Base-by-base conservation (phyloP, 2,329 filamentous ascomycete species). In the Hypoxylon sp. region DNA sequence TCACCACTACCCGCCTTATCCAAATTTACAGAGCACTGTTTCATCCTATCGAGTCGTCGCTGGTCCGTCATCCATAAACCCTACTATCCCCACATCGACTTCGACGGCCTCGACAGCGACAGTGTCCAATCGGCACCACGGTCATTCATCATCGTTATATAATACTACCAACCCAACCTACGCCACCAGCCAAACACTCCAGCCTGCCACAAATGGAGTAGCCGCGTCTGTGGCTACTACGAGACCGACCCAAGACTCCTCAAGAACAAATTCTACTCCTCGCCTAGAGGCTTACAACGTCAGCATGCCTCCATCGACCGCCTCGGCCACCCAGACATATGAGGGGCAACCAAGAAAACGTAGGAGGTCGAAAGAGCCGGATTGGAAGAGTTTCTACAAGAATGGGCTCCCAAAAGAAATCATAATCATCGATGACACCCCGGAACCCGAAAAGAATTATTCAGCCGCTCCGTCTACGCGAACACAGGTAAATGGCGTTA, bases 401-500 rank as follows among this genome's bases (percentile, higher is more conserved):
- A 94, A 95, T 79, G 93, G 93, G 3, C 82, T 94, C 25, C 93
- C 93, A 23, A 91, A 93, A 77, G 93, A 96, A 82, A 89, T 96
- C 76, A 95, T 96, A 76, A 89, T 95, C 74, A 96, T 96, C 75
- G 89, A 91, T 71, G 85, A 94, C 78, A 89, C 88, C 3, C 91
- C 91, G 56, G 85, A 87, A 63, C 85, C 86, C 61, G 84, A 87
- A n/a, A 72, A 78, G 55, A 79, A 79, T 17, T 74, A 64, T 73
- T 73, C 72, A 66, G 65, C 72, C 65, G 64, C 74, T 56, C 60
- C 71, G 66, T 74, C 76, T 13, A 71, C 75, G 41, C 84, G 81
- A 75, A 77, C 82, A 28, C 78, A 79, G 62, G 73, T 74, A 41
- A 80, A 77, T 68, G 77, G 77, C 67, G 72, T 67, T 52, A 75